Percentiles rank a stretch among this genome's conserved stretches.
Conservation (phyloP, 441 rosid species). For the Cnidoscolus chayamansa region DNA sequence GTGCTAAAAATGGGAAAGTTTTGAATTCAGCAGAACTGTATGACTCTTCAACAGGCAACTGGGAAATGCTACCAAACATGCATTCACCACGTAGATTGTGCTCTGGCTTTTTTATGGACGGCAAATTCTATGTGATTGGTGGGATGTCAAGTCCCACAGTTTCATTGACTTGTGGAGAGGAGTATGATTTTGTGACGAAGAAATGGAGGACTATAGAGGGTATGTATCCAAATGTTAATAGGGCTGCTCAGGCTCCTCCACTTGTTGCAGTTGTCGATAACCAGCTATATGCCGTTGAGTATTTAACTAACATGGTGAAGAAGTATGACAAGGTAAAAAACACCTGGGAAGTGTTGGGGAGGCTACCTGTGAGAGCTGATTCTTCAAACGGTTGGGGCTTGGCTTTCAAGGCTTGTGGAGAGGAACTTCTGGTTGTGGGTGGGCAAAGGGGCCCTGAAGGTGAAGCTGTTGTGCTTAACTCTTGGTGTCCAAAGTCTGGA, state of each 20-base stretch:
- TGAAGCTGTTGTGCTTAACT: constrained; percentile 31
- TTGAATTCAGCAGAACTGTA: constrained; percentile 69
- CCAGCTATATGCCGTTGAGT: constrained; percentile 34
- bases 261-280: constrained; percentile 34
- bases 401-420: constrained; percentile 37
- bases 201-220: constrained; percentile 66
- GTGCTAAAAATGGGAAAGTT: constrained; percentile 52
- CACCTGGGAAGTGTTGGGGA: constrained; percentile 30
- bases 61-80: constrained; percentile 74
- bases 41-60: constrained; percentile 58
- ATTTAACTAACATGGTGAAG: constrained; percentile 36
- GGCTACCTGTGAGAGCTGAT: constrained; percentile 38
- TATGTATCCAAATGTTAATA: constrained; percentile 74
- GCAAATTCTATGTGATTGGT: constrained; percentile 73
- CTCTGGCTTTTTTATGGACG: constrained; percentile 86
- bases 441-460: constrained; percentile 36
- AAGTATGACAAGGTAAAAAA: constrained; percentile 32
- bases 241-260: constrained; percentile 56
- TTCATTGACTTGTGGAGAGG: constrained; percentile 73
- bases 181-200: constrained; percentile 57
- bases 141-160: constrained; percentile 66
- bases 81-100: constrained; percentile 66
- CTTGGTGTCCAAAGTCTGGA: constrained; percentile 33
- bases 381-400: constrained; percentile 38
- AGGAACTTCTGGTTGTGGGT: constrained; percentile 30